Evolutionary conservation across 306 rosid species (phyloP).

Genomic region (Vigna unguiculata): DNA sequence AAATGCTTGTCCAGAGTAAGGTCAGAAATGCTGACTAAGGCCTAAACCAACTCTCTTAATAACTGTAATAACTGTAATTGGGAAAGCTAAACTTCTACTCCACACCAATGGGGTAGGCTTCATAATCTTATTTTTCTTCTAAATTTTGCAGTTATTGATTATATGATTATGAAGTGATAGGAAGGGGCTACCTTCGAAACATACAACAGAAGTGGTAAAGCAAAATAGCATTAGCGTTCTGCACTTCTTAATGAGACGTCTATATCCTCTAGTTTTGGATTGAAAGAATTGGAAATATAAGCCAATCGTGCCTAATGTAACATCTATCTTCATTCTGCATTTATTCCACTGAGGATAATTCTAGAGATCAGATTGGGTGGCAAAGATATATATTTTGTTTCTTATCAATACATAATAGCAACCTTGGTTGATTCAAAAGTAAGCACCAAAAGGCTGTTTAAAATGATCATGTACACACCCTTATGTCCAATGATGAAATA

Average conservation of each 20-base stretch:
- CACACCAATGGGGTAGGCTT: not conserved
- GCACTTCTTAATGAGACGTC: not conserved
- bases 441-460: not conserved
- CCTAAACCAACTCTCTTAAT: not conserved
- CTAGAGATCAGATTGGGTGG: not conserved
- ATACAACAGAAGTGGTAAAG: not conserved
- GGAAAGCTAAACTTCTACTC: conserved; percentile 1
- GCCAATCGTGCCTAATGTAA: not conserved
- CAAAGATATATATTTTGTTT: conserved; percentile 15
- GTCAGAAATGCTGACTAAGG: conserved; percentile 4
- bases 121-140: not conserved
- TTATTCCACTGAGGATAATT: not conserved
- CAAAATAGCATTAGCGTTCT: not conserved
- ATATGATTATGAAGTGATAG: not conserved
- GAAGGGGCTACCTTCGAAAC: not conserved
- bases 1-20: too few species aligned
- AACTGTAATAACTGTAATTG: not conserved
- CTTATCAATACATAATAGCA: not conserved
- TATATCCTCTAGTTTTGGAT: not conserved
- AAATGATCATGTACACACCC: not conserved
- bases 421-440: not conserved
- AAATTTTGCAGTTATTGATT: not conserved
- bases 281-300: not conserved
- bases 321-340: not conserved
- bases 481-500: conserved; percentile 22